These are phyloP conservation scores for Alectoria sarmentosa DNA, from an alignment of 495 filamentous ascomycete species.

Conservation along the genomic window DNA sequence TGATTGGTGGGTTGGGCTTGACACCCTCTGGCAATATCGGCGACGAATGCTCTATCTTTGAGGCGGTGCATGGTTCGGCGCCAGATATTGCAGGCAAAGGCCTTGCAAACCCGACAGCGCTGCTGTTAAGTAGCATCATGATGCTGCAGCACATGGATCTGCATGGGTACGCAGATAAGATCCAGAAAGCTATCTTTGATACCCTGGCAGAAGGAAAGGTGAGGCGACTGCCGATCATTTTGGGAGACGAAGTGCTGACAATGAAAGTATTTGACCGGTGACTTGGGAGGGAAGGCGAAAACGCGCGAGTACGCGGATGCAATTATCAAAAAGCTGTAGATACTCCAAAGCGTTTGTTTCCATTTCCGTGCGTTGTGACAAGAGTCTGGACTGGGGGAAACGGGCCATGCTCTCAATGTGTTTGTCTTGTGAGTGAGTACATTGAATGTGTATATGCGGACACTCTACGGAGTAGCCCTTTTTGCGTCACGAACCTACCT, in stretches of 20 bases:
- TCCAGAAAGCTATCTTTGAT: constrained; percentile 90
- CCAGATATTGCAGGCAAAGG: constrained; percentile 96
- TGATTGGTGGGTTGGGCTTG: constrained; percentile 94
- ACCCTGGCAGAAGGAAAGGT: constrained; percentile 93
- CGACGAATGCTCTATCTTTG: constrained; percentile 98
- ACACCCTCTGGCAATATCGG: constrained; percentile 98
- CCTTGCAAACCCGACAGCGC: constrained; percentile 90
- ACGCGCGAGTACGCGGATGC: constrained; percentile 86
- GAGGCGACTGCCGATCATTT: constrained; percentile 22
- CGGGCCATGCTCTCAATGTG: not conserved
- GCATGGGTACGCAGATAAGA: constrained; percentile 71
- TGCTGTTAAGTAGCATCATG: constrained; percentile 90
- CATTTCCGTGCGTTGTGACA: not conserved
- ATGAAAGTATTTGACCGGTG: constrained; percentile 70
- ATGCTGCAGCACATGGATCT: constrained; percentile 99
- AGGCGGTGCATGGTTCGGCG: constrained; percentile 96
- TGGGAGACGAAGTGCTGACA: not conserved
- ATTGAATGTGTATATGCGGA: not conserved
- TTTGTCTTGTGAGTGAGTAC: not conserved
- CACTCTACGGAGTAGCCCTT: not conserved
- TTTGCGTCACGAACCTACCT: not conserved
- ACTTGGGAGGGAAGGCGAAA: constrained; percentile 90
- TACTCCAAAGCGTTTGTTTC: not conserved
- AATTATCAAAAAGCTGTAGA: constrained; percentile 79
- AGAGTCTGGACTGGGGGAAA: not conserved